Conservation (phyloP, 2,329 filamentous ascomycete genomes). For the Botrytis sinoallii region DNA sequence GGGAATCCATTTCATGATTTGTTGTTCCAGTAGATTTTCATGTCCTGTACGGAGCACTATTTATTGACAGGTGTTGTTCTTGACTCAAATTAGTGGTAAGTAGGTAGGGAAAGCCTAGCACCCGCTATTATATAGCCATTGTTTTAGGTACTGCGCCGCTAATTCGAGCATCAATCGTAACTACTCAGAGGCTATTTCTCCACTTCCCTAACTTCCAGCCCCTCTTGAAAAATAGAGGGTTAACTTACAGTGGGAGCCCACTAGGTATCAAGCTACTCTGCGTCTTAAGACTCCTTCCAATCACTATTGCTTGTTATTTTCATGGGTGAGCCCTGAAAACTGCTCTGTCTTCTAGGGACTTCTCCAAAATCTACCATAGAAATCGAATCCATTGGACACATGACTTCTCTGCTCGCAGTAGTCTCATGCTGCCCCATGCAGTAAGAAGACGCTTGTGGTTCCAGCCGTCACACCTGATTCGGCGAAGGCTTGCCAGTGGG, state of each 20-base stretch:
- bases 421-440: slow-evolving; percentile 20
- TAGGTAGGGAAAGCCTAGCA: slow-evolving; percentile 7
- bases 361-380: slow-evolving; percentile 5
- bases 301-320: slow-evolving; percentile 3
- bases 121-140: slow-evolving; percentile 11
- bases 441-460: slow-evolving; percentile 18
- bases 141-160: not conserved
- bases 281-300: not conserved
- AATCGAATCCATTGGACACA: slow-evolving; percentile 20
- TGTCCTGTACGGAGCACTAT: not conserved
- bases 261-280: slow-evolving; percentile 5
- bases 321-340: slow-evolving; percentile 15
- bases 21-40: slow-evolving; percentile 5
- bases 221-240: slow-evolving; percentile 2
- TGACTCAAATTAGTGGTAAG: slow-evolving; percentile 10
- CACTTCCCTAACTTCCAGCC: slow-evolving; percentile 14
- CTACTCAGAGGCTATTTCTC: slow-evolving; percentile 9
- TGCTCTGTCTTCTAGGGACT: slow-evolving; percentile 11
- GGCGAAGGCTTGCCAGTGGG: slow-evolving; percentile 15
- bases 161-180: not conserved
- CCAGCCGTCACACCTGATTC: slow-evolving; percentile 17
- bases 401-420: slow-evolving; percentile 19
- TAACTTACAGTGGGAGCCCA: not conserved
- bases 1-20: slow-evolving; percentile 7
- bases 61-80: not conserved